Conservation (phyloP, 78 protist species). For the Anaeramoeba flamelloides region DNA sequence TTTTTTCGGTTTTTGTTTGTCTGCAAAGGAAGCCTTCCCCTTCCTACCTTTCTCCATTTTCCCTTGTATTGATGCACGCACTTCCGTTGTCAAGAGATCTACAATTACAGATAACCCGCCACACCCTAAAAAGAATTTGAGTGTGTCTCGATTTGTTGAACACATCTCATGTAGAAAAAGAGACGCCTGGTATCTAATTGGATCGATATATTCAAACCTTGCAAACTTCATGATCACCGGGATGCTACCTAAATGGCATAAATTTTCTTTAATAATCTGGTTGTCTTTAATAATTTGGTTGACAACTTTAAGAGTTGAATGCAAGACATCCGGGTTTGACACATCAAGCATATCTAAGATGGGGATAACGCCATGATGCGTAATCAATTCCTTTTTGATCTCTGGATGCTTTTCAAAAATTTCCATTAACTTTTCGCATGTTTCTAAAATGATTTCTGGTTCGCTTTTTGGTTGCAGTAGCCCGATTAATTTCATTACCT, state of each 20-base stretch:
- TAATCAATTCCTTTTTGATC: slow-evolving; percentile 30
- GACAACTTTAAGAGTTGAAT: too few relatives aligned
- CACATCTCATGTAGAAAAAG: slow-evolving; percentile 40
- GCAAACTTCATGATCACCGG: slow-evolving; percentile 49
- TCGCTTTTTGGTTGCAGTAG: too few relatives aligned
- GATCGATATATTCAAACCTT: slow-evolving; percentile 12
- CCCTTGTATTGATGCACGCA: too few relatives aligned
- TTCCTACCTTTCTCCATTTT: too few relatives aligned
- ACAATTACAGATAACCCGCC: slow-evolving; percentile 59
- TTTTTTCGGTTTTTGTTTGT: too few relatives aligned
- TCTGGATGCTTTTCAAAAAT: slow-evolving; percentile 42
- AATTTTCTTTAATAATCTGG: slow-evolving; percentile 44
- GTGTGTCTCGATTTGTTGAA: slow-evolving; percentile 29
- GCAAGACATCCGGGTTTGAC: slow-evolving; percentile 18
- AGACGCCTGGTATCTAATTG: slow-evolving; percentile 45
- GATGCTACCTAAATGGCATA: slow-evolving; percentile 58
- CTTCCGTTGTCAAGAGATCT: slow-evolving; percentile 28
- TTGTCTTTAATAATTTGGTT: slow-evolving; percentile 45
- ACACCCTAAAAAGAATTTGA: slow-evolving; percentile 65
- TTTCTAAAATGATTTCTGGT: too few relatives aligned
- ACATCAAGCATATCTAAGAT: slow-evolving; percentile 50
- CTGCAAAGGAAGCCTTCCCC: too few relatives aligned
- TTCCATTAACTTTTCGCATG: too few relatives aligned
- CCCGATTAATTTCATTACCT: too few relatives aligned
- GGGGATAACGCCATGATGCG: slow-evolving; percentile 62